Evolutionary conservation across 345 rosid genomes (phyloP).

Genomic region (Erodium maritimum): DNA sequence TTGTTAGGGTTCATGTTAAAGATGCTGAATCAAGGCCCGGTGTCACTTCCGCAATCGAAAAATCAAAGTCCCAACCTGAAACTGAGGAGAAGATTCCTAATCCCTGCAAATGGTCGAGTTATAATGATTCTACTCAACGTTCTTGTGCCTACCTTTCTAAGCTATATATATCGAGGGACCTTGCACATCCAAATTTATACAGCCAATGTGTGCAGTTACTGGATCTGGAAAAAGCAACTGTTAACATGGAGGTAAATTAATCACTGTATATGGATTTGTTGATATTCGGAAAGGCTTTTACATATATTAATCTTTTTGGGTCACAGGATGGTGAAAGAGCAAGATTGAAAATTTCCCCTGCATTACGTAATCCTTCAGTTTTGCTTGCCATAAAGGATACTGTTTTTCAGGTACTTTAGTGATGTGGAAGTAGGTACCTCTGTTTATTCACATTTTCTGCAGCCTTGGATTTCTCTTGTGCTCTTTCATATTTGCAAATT

Average conservation of each 20-base stretch:
- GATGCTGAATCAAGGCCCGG: conserved; percentile 30
- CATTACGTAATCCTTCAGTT: conserved; percentile 18
- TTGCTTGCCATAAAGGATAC: conserved; percentile 45
- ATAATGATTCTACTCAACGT: conserved; percentile 15
- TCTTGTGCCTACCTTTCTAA: conserved; percentile 55
- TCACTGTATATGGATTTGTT: too few relatives aligned
- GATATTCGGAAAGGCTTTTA: too few relatives aligned
- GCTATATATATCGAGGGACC: conserved; percentile 73
- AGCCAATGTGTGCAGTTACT: conserved; percentile 34
- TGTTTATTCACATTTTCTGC: background rate
- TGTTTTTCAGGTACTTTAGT: conserved; percentile 49
- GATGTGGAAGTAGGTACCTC: background rate
- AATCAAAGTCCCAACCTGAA: conserved; percentile 22
- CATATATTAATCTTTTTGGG: background rate
- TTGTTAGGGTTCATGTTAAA: conserved; percentile 25
- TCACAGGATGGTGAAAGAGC: conserved; percentile 63
- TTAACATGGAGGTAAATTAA: conserved; percentile 57
- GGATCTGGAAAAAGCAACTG: conserved; percentile 20
- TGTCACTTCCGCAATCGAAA: conserved; percentile 35
- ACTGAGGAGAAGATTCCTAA: conserved; percentile 22
- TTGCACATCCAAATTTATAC: conserved; percentile 53
- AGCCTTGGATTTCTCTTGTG: too few relatives aligned
- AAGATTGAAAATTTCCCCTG: conserved; percentile 29
- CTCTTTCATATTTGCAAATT: too few relatives aligned
- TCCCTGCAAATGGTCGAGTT: conserved; percentile 23